Evolutionary conservation across 495 filamentous ascomycete species (phyloP).

Genomic region (Pseudevernia furfuracea): DNA sequence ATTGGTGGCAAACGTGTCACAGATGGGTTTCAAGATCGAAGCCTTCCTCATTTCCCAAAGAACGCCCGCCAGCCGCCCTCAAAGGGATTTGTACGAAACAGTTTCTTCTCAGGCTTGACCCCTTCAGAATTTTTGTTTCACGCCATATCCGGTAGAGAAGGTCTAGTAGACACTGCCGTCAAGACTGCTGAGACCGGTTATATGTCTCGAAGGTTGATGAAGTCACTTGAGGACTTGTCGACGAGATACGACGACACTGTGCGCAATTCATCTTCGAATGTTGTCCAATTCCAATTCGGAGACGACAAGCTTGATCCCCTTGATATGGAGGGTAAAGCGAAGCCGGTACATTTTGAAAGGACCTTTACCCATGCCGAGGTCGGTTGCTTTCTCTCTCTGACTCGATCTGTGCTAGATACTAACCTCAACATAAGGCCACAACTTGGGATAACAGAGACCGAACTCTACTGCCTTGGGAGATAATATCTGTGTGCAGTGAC

Average conservation of each 20-base stretch:
- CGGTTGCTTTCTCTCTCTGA: not conserved
- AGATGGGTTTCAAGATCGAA: conserved; percentile 94
- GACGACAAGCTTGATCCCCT: conserved; percentile 92
- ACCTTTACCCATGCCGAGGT: conserved; percentile 80
- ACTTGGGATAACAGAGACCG: conserved; percentile 71
- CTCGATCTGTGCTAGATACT: conserved; percentile 4
- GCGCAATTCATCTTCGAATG: conserved; percentile 70
- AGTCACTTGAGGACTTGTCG: conserved; percentile 89
- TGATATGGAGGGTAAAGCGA: conserved; percentile 93
- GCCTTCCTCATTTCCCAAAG: conserved; percentile 90
- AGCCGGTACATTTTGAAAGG: conserved; percentile 86
- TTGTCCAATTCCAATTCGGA: conserved; percentile 96
- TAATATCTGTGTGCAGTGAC: conserved; percentile 54
- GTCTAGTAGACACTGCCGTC: conserved; percentile 98
- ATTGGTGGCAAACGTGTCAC: conserved; percentile 88
- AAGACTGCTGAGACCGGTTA: conserved; percentile 99
- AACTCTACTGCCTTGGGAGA: conserved; percentile 65
- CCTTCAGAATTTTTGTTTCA: conserved; percentile 96
- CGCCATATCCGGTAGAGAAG: conserved; percentile 96
- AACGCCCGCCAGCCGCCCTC: conserved; percentile 81
- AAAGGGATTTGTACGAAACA: conserved; percentile 95
- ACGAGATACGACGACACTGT: conserved; percentile 91
- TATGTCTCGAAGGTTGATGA: conserved; percentile 98
- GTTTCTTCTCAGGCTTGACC: conserved; percentile 87
- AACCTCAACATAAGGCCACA: conserved; percentile 33